phyloP scores from a whole-genome alignment of 106 monocot species.

The Apostasia ramifera region DNA sequence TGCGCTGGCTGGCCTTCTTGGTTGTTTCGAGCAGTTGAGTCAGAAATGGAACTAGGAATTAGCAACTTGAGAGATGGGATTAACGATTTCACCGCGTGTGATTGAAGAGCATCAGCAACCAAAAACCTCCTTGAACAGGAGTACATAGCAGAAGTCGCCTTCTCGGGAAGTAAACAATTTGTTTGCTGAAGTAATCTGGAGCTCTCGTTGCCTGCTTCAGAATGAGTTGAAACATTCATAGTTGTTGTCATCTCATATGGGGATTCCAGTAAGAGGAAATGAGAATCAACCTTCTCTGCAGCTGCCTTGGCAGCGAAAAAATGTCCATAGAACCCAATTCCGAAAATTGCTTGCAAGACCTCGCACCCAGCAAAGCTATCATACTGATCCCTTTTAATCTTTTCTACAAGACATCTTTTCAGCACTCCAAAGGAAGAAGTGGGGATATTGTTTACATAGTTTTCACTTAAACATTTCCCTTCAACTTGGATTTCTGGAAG shows the following conservation, averaged over 20 bases:
- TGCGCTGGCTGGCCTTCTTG: background rate
- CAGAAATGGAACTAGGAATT: conserved; percentile 10
- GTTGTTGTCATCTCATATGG: conserved; percentile 31
- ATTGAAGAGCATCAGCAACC: conserved; percentile 28
- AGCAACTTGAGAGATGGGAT: conserved; percentile 26
- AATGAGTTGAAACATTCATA: background rate
- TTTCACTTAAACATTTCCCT: conserved; percentile 22
- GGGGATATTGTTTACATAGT: conserved; percentile 34
- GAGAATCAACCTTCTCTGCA: conserved; percentile 46
- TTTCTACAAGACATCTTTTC: conserved; percentile 54
- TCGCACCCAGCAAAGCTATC: conserved; percentile 64
- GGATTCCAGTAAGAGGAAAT: conserved; percentile 73
- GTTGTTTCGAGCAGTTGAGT: background rate
- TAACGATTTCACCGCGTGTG: conserved; percentile 47
- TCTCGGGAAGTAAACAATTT: conserved; percentile 32
- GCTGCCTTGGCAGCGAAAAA: conserved; percentile 71
- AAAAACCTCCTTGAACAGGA: conserved; percentile 25
- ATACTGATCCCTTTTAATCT: conserved; percentile 59
- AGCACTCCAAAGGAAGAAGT: conserved; percentile 73
- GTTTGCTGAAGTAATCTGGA: conserved; percentile 18
- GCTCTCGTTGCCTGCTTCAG: conserved; percentile 9
- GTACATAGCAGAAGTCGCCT: conserved; percentile 13
- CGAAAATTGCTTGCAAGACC: conserved; percentile 74
- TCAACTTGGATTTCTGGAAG: conserved; percentile 56
- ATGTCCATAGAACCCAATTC: conserved; percentile 81